Percentiles rank a stretch among this genome's conserved stretches.
phyloP scores from a whole-genome alignment of 495 filamentous ascomycete species.

The Lindgomyces ingoldianus region DNA sequence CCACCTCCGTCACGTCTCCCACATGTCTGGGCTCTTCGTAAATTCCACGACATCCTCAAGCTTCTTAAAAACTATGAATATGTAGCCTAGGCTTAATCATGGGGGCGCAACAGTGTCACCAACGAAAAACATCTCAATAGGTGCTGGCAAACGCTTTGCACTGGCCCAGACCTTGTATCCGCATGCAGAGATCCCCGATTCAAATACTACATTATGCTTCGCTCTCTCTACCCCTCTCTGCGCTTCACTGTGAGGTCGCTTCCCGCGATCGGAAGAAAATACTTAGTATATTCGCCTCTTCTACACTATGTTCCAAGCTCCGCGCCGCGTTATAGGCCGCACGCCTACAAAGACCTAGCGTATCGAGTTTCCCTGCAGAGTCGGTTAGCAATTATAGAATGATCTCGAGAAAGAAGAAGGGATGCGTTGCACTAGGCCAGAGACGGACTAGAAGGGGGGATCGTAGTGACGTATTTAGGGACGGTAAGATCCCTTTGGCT shows the following conservation, averaged over 20 bases:
- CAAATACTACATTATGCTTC: constrained; percentile 14
- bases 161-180: neutral
- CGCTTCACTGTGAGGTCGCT: constrained; percentile 6
- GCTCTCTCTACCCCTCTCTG: constrained; percentile 4
- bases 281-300: constrained; percentile 11
- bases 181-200: constrained; percentile 12
- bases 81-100: constrained; percentile 10
- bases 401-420: constrained; percentile 20
- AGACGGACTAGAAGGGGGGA: constrained; percentile 3
- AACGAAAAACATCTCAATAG: constrained; percentile 7
- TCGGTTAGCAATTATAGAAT: constrained; percentile 13
- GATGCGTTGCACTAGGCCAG: constrained; percentile 9
- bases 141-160: constrained; percentile 24
- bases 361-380: constrained; percentile 15
- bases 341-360: constrained; percentile 17
- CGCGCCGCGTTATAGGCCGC: constrained; percentile 2
- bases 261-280: constrained; percentile 12
- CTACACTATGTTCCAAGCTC: constrained; percentile 7
- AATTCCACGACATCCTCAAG: constrained; percentile 16
- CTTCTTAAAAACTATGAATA: constrained; percentile 12
- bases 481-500: constrained; percentile 13
- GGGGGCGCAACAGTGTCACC: constrained; percentile 7
- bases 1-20: constrained; percentile 17
- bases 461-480: constrained; percentile 8
- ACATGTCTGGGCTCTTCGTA: constrained; percentile 22